Evolutionary conservation across 257 asterid species (phyloP), one percentile per base, ranked within the genome.

Genomic region (Solanum chaucha): DNA sequence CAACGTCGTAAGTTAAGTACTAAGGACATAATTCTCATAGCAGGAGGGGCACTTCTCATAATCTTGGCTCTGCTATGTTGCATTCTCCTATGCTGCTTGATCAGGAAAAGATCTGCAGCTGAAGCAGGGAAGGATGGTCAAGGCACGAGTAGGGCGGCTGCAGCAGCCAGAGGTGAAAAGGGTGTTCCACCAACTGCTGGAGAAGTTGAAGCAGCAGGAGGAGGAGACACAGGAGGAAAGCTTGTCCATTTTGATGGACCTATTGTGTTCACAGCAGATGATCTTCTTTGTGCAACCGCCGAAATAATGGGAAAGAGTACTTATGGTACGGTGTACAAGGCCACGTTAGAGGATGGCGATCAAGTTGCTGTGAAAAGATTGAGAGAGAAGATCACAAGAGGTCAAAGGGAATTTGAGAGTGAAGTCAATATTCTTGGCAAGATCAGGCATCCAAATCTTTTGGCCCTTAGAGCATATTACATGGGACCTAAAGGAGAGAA

Each of bases 291-390:
- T 87, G 99, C 99, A 0, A 95, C 99, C 8, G 99, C 99, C 5
- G 99, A 95, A 90, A 93, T 96, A 34, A 95, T 96, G 98, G 99
- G 99, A 2, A 96, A 96, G 87, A 95, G 98, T 86, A 96, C 98
- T 30, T 96, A 96, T 70, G 99, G 99, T 81, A 96, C 99, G 20
- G 98, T 94, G 68, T 96, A 96, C 55, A 96, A 94, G 85, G 98
- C 99, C 44, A 92, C 98, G 8, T 91, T 96, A 93, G 99, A 94
- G 86, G 99, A 95, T 87, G 98, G 98, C 20, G 89, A 91, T 86
- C 96, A 95, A 86, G 99, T 95, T 24, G 99, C 98, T 22, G 99
- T 96, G 51, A 96, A 96, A 93, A 92, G 98, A 88, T 87, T 96
- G 95, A 94, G 99, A 77, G 98, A 96, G 88, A 96, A 95, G 94